A percentile compares a stretch with the other conserved stretches of the same genome.
These are phyloP conservation scores for Tuber microsphaerosporum DNA, from an alignment of 495 filamentous ascomycete genomes.

Conservation along the genomic window DNA sequence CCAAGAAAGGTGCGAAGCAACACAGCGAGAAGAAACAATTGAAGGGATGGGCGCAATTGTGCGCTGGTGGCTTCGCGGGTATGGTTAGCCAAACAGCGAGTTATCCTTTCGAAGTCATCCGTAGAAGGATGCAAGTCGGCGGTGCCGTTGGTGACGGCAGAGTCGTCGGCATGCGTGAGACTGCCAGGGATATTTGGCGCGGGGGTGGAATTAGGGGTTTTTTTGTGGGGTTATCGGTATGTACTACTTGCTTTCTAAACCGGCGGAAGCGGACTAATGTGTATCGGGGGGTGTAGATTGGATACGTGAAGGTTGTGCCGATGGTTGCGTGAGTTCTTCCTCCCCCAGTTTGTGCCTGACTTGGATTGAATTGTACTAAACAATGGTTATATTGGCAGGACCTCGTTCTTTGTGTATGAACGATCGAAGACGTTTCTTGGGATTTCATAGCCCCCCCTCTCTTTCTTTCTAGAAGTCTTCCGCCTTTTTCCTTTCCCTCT, in stretches of 20 bases:
- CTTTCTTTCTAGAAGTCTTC: neutral
- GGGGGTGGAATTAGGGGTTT: constrained; percentile 77
- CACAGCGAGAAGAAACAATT: constrained; percentile 44
- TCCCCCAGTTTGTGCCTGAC: constrained; percentile 41
- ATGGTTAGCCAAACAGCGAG: constrained; percentile 81
- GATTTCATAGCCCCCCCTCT: constrained; percentile 49
- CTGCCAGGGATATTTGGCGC: constrained; percentile 60
- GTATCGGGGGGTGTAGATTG: constrained; percentile 52
- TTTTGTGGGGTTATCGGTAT: constrained; percentile 70
- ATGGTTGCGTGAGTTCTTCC: constrained; percentile 68
- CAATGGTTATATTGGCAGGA: constrained; percentile 14
- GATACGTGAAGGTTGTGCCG: constrained; percentile 88
- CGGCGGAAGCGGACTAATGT: neutral
- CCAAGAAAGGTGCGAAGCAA: constrained; percentile 31
- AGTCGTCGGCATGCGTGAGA: constrained; percentile 69
- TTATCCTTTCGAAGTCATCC: constrained; percentile 87
- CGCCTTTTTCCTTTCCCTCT: neutral
- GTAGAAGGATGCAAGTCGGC: constrained; percentile 90
- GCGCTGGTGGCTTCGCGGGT: constrained; percentile 75
- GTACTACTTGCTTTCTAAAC: neutral
- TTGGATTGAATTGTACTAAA: neutral
- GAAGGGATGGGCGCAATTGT: constrained; percentile 72
- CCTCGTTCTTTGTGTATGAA: constrained; percentile 66
- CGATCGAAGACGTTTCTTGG: constrained; percentile 65
- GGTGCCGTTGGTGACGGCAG: constrained; percentile 87